Percentiles rank a stretch among this genome's conserved stretches.
Conservation (phyloP, 805 yeast species). For the Spathaspora girioi region DNA sequence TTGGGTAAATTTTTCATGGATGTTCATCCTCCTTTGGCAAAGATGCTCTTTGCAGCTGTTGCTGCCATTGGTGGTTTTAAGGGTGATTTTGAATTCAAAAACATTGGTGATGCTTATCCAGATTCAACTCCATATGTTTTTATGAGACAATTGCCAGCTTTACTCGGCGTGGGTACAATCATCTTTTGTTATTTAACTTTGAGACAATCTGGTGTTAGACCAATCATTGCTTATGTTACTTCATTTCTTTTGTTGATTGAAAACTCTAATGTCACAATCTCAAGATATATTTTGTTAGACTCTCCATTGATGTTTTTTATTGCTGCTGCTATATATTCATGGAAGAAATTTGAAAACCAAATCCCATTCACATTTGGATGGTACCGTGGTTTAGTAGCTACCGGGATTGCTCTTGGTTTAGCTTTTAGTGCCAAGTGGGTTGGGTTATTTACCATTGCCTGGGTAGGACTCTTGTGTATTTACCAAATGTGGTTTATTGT, state of each 20-base stretch:
- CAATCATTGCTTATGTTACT: conserved; percentile 56
- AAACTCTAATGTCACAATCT: conserved; percentile 66
- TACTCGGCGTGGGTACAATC: conserved; percentile 66
- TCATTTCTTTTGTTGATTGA: conserved; percentile 58
- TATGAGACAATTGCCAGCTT: conserved; percentile 71
- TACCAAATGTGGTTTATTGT: conserved; percentile 66
- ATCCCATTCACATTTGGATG: conserved; percentile 57
- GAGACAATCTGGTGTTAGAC: conserved; percentile 68
- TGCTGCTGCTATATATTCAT: conserved; percentile 64
- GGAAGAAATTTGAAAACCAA: conserved; percentile 62
- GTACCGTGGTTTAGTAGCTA: conserved; percentile 56
- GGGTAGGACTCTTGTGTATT: conserved; percentile 65
- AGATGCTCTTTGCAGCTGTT: conserved; percentile 71
- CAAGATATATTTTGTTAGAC: conserved; percentile 72
- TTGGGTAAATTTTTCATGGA: conserved; percentile 65
- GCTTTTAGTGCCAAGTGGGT: conserved; percentile 82
- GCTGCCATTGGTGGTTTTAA: conserved; percentile 65
- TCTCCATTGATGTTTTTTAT: conserved; percentile 75
- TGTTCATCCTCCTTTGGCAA: conserved; percentile 77
- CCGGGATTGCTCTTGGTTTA: conserved; percentile 69
- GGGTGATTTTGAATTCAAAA: conserved; percentile 65
- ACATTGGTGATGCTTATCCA: conserved; percentile 65
- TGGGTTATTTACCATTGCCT: conserved; percentile 74
- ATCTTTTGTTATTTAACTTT: conserved; percentile 63
- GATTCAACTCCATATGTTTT: conserved; percentile 54